These are phyloP conservation scores for Schwanniomyces pseudopolymorphus DNA, from an alignment of 805 yeast genomes.

Conservation along the genomic window DNA sequence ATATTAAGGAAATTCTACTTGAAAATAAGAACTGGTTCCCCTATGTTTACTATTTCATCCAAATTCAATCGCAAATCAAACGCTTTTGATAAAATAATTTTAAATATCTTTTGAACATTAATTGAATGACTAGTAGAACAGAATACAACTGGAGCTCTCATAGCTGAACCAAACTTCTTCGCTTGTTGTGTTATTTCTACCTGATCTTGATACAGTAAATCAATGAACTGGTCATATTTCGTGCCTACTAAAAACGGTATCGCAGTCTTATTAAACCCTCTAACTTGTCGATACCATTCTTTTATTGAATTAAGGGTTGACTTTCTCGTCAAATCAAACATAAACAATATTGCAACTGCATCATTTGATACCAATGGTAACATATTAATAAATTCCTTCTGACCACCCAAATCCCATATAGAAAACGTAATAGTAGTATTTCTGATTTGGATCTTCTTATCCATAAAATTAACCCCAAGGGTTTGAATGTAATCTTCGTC, in stretches of 20 bases:
- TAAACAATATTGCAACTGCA: conserved; percentile 85
- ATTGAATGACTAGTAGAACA: conserved; percentile 91
- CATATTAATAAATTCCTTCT: conserved; percentile 93
- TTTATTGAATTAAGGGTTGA: conserved; percentile 83
- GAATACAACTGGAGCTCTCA: conserved; percentile 83
- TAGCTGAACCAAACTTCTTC: conserved; percentile 79
- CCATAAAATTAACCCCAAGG: conserved; percentile 93
- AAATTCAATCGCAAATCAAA: conserved; percentile 80
- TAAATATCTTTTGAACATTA: conserved; percentile 91
- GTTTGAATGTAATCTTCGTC: conserved; percentile 93
- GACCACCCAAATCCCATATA: conserved; percentile 96
- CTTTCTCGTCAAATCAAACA: conserved; percentile 85
- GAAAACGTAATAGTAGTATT: conserved; percentile 87
- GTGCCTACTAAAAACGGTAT: conserved; percentile 92
- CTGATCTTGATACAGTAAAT: conserved; percentile 76
- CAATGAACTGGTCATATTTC: conserved; percentile 84
- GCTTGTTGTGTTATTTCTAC: conserved; percentile 81
- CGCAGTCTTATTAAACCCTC: conserved; percentile 87
- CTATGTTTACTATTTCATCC: conserved; percentile 79
- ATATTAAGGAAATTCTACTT: conserved; percentile 16
- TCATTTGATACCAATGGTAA: conserved; percentile 88
- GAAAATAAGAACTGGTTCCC: conserved; percentile 89
- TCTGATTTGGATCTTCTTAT: conserved; percentile 78
- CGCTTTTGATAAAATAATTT: conserved; percentile 84
- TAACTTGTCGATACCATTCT: conserved; percentile 92